phyloP scores from a whole-genome alignment of 1,284 basidiomycete genomes.

The Pseudozyma pruni region DNA sequence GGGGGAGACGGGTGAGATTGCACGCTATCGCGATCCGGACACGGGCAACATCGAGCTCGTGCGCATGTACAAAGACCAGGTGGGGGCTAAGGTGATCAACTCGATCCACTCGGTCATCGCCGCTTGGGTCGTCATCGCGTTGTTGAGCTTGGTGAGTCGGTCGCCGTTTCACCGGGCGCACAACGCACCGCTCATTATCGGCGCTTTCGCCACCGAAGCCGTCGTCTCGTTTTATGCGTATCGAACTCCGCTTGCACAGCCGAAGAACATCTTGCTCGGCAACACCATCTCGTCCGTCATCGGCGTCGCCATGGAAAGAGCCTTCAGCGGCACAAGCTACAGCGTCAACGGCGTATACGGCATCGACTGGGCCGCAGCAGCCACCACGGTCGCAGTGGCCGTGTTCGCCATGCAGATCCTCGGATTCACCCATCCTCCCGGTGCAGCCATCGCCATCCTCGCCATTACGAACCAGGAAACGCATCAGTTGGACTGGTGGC shows the following conservation, averaged over 20 bases:
- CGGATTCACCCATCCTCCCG: conserved; percentile 58
- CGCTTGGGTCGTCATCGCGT: conserved; percentile 31
- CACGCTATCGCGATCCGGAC: conserved; percentile 25
- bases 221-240: conserved; percentile 56
- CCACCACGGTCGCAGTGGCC: conserved; percentile 29
- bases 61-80: conserved; percentile 30
- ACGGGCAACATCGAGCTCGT: conserved; percentile 33
- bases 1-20: conserved; percentile 22
- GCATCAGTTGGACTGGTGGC: conserved; percentile 38
- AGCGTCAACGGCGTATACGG: conserved; percentile 38
- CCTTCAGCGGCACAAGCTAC: conserved; percentile 45
- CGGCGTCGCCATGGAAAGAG: conserved; percentile 52
- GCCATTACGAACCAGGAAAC: conserved; percentile 43
- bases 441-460: conserved; percentile 54
- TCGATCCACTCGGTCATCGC: conserved; percentile 42
- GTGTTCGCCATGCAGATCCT: conserved; percentile 59
- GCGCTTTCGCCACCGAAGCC: conserved; percentile 59
- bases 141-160: conserved; percentile 24
- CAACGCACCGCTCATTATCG: conserved; percentile 40
- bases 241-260: conserved; percentile 51
- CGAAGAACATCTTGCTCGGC: conserved; percentile 56
- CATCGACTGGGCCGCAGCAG: conserved; percentile 47
- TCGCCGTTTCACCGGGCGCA: conserved; percentile 34
- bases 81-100: conserved; percentile 27
- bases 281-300: conserved; percentile 55